Conservation (phyloP, 495 filamentous ascomycete species). For the Podospora anserina region DNA sequence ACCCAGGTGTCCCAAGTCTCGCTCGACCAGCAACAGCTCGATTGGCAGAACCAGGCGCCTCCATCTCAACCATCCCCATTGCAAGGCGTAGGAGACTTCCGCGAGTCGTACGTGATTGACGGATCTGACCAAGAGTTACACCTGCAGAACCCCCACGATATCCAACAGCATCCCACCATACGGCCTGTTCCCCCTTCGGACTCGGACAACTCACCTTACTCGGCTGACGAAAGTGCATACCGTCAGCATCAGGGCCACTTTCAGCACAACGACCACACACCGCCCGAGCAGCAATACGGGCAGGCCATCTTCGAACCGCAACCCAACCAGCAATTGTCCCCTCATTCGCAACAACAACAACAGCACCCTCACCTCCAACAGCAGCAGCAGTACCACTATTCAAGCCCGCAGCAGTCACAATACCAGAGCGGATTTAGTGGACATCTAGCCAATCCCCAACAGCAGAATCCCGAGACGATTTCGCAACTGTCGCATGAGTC, state of each 20-base stretch:
- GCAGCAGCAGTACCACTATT: conserved; percentile 36
- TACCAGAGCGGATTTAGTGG: conserved; percentile 38
- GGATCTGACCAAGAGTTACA: conserved; percentile 40
- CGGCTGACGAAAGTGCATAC: conserved; percentile 39
- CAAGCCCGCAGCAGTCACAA: conserved; percentile 33
- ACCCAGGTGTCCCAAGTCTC: conserved; percentile 40
- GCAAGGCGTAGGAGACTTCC: conserved; percentile 43
- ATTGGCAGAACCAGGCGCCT: conserved; percentile 36
- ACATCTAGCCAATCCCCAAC: conserved; percentile 42
- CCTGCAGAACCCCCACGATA: conserved; percentile 39
- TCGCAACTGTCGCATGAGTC: conserved; percentile 64
- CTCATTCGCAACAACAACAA: conserved; percentile 34
- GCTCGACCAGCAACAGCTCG: conserved; percentile 27
- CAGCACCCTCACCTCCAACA: conserved; percentile 33
- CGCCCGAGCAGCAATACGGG: conserved; percentile 34
- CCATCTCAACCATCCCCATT: conserved; percentile 42
- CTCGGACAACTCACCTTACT: conserved; percentile 39
- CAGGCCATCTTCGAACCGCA: conserved; percentile 27
- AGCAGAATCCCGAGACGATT: conserved; percentile 51
- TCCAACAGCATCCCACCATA: conserved; percentile 38
- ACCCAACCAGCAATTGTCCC: conserved; percentile 15
- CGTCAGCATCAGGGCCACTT: conserved; percentile 44
- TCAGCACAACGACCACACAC: conserved; percentile 36
- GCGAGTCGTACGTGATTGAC: conserved; percentile 34
- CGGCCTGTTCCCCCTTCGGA: conserved; percentile 38